phyloP scores from a whole-genome alignment of 371 early-diverging fungal genomes.

The Rhizopus stolonifer region DNA sequence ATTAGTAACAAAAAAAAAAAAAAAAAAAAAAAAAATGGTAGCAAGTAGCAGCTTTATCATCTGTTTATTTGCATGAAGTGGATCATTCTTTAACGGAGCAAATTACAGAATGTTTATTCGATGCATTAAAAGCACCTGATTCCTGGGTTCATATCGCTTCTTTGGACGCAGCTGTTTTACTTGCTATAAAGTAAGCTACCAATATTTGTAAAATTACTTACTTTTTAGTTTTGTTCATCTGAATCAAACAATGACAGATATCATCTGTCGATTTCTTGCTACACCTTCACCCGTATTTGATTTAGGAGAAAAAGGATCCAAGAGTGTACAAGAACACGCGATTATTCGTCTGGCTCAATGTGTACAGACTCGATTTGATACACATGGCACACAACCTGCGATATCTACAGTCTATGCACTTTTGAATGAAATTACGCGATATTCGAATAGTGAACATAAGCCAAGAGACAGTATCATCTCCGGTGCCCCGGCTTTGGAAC shows the following conservation, averaged over 20 bases:
- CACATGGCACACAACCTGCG: conserved; percentile 47
- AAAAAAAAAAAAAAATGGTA: conserved; percentile 17
- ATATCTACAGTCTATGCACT: conserved; percentile 60
- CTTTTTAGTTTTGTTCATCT: conserved; percentile 49
- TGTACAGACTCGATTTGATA: conserved; percentile 46
- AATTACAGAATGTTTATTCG: conserved; percentile 57
- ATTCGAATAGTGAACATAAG: conserved; percentile 21
- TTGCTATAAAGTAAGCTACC: conserved; percentile 63
- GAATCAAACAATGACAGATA: conserved; percentile 49
- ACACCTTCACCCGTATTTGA: conserved; percentile 67
- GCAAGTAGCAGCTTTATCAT: conserved; percentile 60
- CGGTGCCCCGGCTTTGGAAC: conserved; percentile 32
- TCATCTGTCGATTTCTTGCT: conserved; percentile 59
- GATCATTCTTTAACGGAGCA: conserved; percentile 61
- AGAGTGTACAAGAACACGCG: conserved; percentile 54
- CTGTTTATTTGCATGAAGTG: conserved; percentile 58
- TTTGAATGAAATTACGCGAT: conserved; percentile 54
- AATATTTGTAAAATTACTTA: too few relatives aligned
- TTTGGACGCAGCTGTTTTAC: conserved; percentile 57
- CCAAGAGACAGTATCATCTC: conserved; percentile 28
- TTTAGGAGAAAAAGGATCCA: conserved; percentile 23
- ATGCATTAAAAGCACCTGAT: conserved; percentile 47
- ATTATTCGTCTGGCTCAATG: conserved; percentile 60
- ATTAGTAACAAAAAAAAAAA: too few relatives aligned
- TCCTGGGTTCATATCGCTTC: conserved; percentile 59